Evolutionary conservation across 192 early-diverging fungal species (phyloP).

Genomic region (Phlyctochytrium bullatum): DNA sequence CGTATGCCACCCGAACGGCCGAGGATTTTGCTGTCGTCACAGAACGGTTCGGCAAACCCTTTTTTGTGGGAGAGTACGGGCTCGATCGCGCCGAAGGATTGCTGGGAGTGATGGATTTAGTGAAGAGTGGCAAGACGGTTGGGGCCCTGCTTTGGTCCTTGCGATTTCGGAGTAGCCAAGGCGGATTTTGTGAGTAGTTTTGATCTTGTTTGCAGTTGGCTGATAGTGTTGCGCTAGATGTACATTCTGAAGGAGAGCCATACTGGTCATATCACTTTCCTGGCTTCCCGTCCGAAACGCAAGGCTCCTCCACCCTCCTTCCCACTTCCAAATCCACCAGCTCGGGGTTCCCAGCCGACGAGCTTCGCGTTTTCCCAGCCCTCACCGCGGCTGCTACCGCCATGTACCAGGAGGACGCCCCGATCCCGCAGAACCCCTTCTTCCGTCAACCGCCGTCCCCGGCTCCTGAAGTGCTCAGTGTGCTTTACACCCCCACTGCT

Average conservation of each 20-base stretch:
- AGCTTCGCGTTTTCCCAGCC: too few species aligned
- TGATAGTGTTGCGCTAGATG: conserved; percentile 4
- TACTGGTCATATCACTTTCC: conserved; percentile 36
- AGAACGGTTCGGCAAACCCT: conserved; percentile 12
- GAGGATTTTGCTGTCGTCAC: not conserved
- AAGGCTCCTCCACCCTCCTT: too few species aligned
- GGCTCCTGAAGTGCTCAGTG: too few species aligned
- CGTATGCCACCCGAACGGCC: not conserved
- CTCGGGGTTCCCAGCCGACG: too few species aligned
- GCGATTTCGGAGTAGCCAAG: conserved; percentile 24
- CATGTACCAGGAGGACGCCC: too few species aligned
- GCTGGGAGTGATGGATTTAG: not conserved
- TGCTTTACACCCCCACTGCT: too few species aligned
- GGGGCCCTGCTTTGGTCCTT: conserved; percentile 30
- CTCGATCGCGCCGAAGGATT: conserved; percentile 5
- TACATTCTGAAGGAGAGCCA: conserved; percentile 27
- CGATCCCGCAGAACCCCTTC: too few species aligned
- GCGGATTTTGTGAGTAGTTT: conserved; percentile 29
- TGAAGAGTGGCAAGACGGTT: not conserved
- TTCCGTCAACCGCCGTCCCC: too few species aligned
- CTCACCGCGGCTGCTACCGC: too few species aligned
- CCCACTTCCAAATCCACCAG: too few species aligned
- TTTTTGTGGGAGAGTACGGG: conserved; percentile 31
- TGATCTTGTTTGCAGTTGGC: not conserved
- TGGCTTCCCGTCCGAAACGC: too few species aligned